Evolutionary conservation across 1,284 basidiomycete genomes (phyloP), one percentile per base, ranked within the genome.

Genomic region (Trichosporon sp.): DNA sequence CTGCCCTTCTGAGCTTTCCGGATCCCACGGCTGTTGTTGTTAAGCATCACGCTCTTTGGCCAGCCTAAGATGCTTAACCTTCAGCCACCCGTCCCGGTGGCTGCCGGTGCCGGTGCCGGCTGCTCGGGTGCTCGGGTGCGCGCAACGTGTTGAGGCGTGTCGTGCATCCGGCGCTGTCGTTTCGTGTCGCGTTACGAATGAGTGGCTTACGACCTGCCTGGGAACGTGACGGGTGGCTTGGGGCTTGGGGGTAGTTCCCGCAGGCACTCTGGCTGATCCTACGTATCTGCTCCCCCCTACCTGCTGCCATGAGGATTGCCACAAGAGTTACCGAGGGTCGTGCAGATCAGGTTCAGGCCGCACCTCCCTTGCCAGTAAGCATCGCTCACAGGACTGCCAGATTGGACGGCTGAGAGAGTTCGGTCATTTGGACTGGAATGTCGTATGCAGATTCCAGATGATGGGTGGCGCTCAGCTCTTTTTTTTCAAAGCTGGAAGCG

Each of bases 231-330:
- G 12, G 8, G 11, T 40, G 8, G 38, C 11, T 40, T 40, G 38
- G 8, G 43, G 43, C 43, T 46, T 46, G 16, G 12, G 8, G 10
- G 40, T 43, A 4, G 81, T 85, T 5, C 83, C 83, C 8, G 80
- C 83, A 46, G 84, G 84, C 16, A 81, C 84, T 0, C 78, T 85
- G 2, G 82, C 84, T 12, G 84, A 85, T 74, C 81, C 83, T 26
- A 84, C 84, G 4, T 85, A 85, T 72, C 79, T 84, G 54, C 79
- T 83, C 1, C 85, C 85, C 1, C 86, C 86, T 5, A 78, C 81
- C 7, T 86, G 86, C 71, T 85, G 84, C 75, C 86, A 86, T 73
- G 84, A 86, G 65, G 86, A 86, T 16, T 86, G 86, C 74, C 85
- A 86, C 76, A 85, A 85, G 78, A 84, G 82, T 65, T 86, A 85